Percentiles rank a stretch among this genome's conserved stretches.
Conservation (phyloP, 352 stramenopile species). For the Phytophthora litchii region DNA sequence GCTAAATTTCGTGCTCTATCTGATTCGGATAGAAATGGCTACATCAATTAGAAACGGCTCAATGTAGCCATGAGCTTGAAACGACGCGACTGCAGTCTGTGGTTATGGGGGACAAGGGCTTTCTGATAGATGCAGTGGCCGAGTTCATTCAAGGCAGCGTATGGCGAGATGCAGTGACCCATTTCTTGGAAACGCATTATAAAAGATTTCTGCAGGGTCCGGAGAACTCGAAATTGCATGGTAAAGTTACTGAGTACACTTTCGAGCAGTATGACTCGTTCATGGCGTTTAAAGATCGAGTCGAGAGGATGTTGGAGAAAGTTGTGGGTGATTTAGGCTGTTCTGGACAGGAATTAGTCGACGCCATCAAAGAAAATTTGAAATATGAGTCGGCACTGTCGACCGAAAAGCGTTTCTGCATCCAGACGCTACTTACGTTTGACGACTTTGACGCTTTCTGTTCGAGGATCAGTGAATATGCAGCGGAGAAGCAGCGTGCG, state of each 20-base stretch:
- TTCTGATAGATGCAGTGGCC: slow-evolving; percentile 73
- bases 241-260: slow-evolving; percentile 42
- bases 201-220: slow-evolving; percentile 44
- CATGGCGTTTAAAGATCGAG: slow-evolving; percentile 70
- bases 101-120: slow-evolving; percentile 55
- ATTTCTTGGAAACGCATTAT: slow-evolving; percentile 68
- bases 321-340: slow-evolving; percentile 69
- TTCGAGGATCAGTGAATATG: slow-evolving; percentile 60
- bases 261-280: slow-evolving; percentile 75
- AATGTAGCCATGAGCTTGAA: slow-evolving; percentile 26
- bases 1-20: slow-evolving; percentile 7
- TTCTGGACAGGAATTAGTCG: slow-evolving; percentile 59
- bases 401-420: slow-evolving; percentile 60
- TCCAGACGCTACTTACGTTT: slow-evolving; percentile 78
- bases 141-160: slow-evolving; percentile 66
- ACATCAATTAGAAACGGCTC: not conserved
- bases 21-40: slow-evolving; percentile 12
- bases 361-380: slow-evolving; percentile 49
- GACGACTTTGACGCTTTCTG: slow-evolving; percentile 73
- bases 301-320: slow-evolving; percentile 64
- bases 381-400: slow-evolving; percentile 38
- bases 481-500: slow-evolving; percentile 44
- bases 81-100: slow-evolving; percentile 8
- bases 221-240: slow-evolving; percentile 27
- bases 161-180: slow-evolving; percentile 57